Percentiles rank a stretch among this genome's conserved stretches.
These are phyloP conservation scores for Candida boleticola DNA, from an alignment of 805 yeast species.

Conservation along the genomic window DNA sequence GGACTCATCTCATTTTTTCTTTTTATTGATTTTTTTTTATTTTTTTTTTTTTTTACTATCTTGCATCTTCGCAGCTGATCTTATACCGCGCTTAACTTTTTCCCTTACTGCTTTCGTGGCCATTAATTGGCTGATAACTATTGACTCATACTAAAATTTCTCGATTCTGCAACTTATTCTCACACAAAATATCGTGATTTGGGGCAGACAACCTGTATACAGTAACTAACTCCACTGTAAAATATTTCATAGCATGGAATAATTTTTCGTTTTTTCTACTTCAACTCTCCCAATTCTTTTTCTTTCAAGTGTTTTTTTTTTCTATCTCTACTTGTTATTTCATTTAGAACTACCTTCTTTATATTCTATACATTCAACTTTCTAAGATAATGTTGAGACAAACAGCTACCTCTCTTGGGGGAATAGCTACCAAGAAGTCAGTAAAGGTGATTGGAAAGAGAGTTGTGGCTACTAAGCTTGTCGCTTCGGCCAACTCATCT, in stretches of 20 bases:
- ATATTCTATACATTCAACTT: not conserved
- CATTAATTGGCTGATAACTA: conserved; percentile 29
- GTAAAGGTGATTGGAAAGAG: not conserved
- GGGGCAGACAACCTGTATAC: not conserved
- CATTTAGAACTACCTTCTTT: conserved; percentile 2
- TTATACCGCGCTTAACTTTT: conserved; percentile 37
- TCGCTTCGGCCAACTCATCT: not conserved
- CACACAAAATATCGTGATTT: conserved; percentile 5
- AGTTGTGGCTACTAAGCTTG: not conserved
- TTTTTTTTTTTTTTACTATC: conserved; percentile 2
- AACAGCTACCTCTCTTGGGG: conserved; percentile 7
- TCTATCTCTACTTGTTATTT: too few relatives aligned
- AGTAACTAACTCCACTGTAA: not conserved
- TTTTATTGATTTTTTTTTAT: conserved; percentile 1
- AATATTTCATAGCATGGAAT: too few relatives aligned
- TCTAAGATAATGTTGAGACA: conserved; percentile 13
- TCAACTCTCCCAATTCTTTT: not conserved
- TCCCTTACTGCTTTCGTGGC: conserved; percentile 12
- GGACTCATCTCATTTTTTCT: too few relatives aligned
- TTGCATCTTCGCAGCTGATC: conserved; percentile 21
- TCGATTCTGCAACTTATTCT: conserved; percentile 2
- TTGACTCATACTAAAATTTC: conserved; percentile 9
- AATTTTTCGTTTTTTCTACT: too few relatives aligned
- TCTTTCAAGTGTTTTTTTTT: conserved; percentile 1
- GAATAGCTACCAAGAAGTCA: not conserved